These are phyloP conservation scores for Exophiala sp. DNA, from an alignment of 2,329 filamentous ascomycete species.

Conservation along the genomic window DNA sequence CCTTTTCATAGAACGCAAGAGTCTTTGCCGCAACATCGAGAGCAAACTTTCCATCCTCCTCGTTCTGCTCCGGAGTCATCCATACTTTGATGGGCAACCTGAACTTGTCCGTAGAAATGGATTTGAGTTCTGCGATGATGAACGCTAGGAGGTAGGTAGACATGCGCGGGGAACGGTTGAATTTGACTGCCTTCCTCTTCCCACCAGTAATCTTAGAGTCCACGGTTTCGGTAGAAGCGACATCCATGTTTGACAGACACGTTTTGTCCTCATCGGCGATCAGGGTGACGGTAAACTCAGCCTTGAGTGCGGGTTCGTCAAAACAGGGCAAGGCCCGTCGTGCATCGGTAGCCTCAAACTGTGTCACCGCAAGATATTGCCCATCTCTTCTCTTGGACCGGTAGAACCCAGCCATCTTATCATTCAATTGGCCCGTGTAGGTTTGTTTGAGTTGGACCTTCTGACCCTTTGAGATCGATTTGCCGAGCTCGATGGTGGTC, in stretches of 20 bases:
- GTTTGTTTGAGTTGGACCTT: conserved; percentile 72
- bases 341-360: conserved; percentile 96
- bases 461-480: conserved; percentile 64
- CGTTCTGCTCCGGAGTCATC: conserved; percentile 80
- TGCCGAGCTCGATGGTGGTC: conserved; percentile 71
- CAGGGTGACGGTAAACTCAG: conserved; percentile 83
- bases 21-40: conserved; percentile 83
- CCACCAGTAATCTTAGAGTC: conserved; percentile 56
- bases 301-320: conserved; percentile 90
- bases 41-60: conserved; percentile 86
- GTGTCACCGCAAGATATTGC: conserved; percentile 76
- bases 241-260: conserved; percentile 95
- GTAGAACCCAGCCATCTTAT: conserved; percentile 98
- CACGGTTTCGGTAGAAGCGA: conserved; percentile 69
- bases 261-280: conserved; percentile 86
- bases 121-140: conserved; percentile 88
- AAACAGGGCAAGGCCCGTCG: conserved; percentile 92
- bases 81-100: conserved; percentile 91
- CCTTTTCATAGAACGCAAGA: conserved; percentile 89
- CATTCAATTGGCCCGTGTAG: conserved; percentile 75
- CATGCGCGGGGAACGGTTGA: conserved; percentile 89
- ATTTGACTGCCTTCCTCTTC: conserved; percentile 78
- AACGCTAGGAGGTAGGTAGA: conserved; percentile 94
- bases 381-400: conserved; percentile 81
- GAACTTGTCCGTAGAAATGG: conserved; percentile 87